Percentiles rank a stretch among this genome's conserved stretches.
These are phyloP conservation scores for Sporothrix phasma DNA, from an alignment of 2,329 filamentous ascomycete species.

Conservation along the genomic window DNA sequence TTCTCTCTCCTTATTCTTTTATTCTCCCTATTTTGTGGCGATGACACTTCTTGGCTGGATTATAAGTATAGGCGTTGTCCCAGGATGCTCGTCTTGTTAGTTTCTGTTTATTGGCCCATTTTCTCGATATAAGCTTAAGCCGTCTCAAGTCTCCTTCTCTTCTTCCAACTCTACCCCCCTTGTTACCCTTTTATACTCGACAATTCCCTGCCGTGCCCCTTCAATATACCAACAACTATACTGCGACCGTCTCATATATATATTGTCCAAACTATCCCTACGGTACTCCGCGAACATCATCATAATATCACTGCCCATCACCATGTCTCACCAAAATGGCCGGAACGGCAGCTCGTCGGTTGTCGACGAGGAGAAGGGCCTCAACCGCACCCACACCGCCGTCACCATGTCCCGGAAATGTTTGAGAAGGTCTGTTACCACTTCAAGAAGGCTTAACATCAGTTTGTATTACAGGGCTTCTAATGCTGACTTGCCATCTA, in stretches of 20 bases:
- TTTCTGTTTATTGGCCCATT: background rate
- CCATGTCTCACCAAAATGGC: slow-evolving; percentile 6
- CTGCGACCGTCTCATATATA: background rate
- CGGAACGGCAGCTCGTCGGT: background rate
- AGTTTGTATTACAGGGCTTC: background rate
- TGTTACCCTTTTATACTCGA: background rate
- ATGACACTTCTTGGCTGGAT: background rate
- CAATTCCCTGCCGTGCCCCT: background rate
- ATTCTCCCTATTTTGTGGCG: background rate
- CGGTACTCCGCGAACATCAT: no score
- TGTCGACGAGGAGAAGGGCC: slow-evolving; percentile 13
- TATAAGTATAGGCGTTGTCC: slow-evolving; percentile 8
- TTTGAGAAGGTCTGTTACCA: slow-evolving; percentile 8
- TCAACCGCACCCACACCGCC: slow-evolving; percentile 13
- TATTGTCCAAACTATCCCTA: no score
- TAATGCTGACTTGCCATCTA: background rate
- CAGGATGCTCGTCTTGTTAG: background rate
- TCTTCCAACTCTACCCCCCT: background rate
- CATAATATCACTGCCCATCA: background rate
- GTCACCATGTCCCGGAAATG: slow-evolving; percentile 14
- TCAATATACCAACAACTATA: background rate
- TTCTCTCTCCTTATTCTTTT: no score
- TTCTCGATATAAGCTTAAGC: background rate
- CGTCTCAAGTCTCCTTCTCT: background rate
- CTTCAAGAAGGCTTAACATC: background rate